phyloP scores from a whole-genome alignment of 108 stramenopile genomes.

The Pseudonitzschia multiseries region DNA sequence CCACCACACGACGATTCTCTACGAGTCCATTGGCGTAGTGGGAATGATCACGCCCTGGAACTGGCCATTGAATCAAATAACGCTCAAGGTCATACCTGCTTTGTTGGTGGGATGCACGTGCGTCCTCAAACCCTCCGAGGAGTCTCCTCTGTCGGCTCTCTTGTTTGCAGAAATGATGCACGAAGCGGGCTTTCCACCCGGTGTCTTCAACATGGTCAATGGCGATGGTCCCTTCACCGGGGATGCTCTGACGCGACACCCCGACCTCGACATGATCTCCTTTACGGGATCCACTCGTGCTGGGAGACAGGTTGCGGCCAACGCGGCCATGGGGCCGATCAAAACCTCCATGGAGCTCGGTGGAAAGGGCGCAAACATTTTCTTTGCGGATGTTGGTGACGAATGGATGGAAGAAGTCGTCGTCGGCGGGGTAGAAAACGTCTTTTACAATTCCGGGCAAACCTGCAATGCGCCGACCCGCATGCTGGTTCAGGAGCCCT shows the following conservation, averaged over 20 bases:
- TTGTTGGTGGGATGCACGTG: slow-evolving; percentile 86
- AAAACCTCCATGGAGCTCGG: slow-evolving; percentile 81
- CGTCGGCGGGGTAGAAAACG: slow-evolving; percentile 24
- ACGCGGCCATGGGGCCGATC: slow-evolving; percentile 43
- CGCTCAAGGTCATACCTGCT: slow-evolving; percentile 63
- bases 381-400: slow-evolving; percentile 71
- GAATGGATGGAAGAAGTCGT: slow-evolving; percentile 21
- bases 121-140: slow-evolving; percentile 89
- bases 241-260: slow-evolving; percentile 48
- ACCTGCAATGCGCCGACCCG: slow-evolving; percentile 79
- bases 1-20: slow-evolving; percentile 7
- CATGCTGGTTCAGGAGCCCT: slow-evolving; percentile 55
- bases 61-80: slow-evolving; percentile 77
- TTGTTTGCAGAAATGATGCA: slow-evolving; percentile 59
- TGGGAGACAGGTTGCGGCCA: slow-evolving; percentile 51
- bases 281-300: slow-evolving; percentile 75
- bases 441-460: slow-evolving; percentile 72
- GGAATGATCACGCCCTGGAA: slow-evolving; percentile 88
- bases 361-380: slow-evolving; percentile 83
- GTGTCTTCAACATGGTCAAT: slow-evolving; percentile 80
- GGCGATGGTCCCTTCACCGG: slow-evolving; percentile 76
- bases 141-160: slow-evolving; percentile 74
- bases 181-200: slow-evolving; percentile 86
- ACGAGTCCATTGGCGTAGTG: slow-evolving; percentile 79
- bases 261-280: slow-evolving; percentile 72